These are phyloP conservation scores for Cryptococcus sp. DNA, from an alignment of 1,284 basidiomycete genomes.

Conservation along the genomic window DNA sequence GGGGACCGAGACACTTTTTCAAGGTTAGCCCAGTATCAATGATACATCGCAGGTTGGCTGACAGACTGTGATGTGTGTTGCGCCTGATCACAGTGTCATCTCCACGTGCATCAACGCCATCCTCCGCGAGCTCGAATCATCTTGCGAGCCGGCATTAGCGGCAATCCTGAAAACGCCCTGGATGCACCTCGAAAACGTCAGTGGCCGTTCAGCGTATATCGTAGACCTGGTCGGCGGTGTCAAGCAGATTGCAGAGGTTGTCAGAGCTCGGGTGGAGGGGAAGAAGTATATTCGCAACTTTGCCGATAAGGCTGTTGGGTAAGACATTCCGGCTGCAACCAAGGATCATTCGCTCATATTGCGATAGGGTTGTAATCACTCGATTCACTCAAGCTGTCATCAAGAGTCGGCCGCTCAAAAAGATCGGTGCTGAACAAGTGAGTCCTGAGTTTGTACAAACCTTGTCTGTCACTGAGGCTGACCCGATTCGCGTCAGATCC, in stretches of 20 bases:
- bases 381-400: conserved; percentile 86
- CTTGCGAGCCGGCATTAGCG: conserved; percentile 73
- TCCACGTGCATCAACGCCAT: conserved; percentile 76
- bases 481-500: conserved; percentile 60
- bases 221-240: conserved; percentile 85
- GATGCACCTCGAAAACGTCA: conserved; percentile 76
- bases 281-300: conserved; percentile 91
- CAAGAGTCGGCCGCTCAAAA: conserved; percentile 80
- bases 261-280: conserved; percentile 67
- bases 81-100: conserved; percentile 62
- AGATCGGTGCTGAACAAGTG: conserved; percentile 91
- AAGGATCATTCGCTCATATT: conserved; percentile 11
- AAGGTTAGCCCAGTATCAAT: conserved; percentile 59
- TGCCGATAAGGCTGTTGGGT: conserved; percentile 89
- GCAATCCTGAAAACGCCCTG: conserved; percentile 75
- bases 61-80: neutral
- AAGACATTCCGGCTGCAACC: conserved; percentile 12
- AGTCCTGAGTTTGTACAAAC: conserved; percentile 19
- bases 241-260: conserved; percentile 60
- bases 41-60: neutral
- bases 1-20: conserved; percentile 85
- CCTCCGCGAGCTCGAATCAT: conserved; percentile 76
- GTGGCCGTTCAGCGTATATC: conserved; percentile 78
- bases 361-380: conserved; percentile 68
- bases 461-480: neutral